Evolutionary conservation across 2,329 filamentous ascomycete species (phyloP).

Genomic region (Fusarium sp.): DNA sequence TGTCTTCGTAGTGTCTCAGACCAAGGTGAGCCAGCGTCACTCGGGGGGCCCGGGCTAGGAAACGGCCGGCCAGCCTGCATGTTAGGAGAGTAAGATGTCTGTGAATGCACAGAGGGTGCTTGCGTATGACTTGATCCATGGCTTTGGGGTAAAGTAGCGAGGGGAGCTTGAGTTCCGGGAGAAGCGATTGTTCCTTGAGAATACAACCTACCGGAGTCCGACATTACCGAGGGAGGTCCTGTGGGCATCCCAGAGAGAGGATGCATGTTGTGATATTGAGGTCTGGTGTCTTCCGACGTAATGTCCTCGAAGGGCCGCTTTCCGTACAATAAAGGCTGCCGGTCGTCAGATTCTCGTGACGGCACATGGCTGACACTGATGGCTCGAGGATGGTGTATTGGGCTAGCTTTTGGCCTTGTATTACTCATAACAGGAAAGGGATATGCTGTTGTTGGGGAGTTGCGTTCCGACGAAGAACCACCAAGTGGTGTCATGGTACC

Average conservation of each 20-base stretch:
- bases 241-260: conserved; percentile 46
- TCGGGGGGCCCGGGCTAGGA: conserved; percentile 36
- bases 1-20: conserved; percentile 53
- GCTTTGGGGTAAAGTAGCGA: conserved; percentile 40
- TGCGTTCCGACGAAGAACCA: conserved; percentile 51
- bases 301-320: conserved; percentile 54
- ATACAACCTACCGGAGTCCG: conserved; percentile 52
- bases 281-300: conserved; percentile 45
- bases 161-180: conserved; percentile 46
- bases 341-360: conserved; percentile 45
- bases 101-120: conserved; percentile 34
- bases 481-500: conserved; percentile 46
- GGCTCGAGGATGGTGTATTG: conserved; percentile 49
- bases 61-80: conserved; percentile 42
- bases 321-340: conserved; percentile 40
- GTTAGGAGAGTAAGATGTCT: conserved; percentile 40
- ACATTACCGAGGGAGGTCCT: conserved; percentile 38
- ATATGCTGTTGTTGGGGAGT: conserved; percentile 50
- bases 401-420: conserved; percentile 51
- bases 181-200: conserved; percentile 54
- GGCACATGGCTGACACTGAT: conserved; percentile 49
- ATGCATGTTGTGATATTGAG: conserved; percentile 46
- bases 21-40: conserved; percentile 50
- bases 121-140: conserved; percentile 39
- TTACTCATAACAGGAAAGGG: conserved; percentile 51